These are phyloP conservation scores for Ascochyta lentis DNA, from an alignment of 2,329 filamentous ascomycete genomes.

Conservation along the genomic window DNA sequence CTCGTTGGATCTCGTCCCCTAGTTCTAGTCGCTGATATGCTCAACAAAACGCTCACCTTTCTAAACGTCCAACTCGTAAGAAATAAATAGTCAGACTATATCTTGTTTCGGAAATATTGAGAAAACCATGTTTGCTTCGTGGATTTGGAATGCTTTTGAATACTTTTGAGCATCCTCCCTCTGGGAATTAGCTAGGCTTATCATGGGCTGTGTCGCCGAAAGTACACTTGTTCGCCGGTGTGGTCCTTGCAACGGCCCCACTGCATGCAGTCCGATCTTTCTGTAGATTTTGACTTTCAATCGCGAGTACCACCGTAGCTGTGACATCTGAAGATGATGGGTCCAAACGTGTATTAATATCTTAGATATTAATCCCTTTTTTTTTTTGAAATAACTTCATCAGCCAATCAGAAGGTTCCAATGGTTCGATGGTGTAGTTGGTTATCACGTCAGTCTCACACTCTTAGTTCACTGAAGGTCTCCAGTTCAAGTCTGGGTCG, in stretches of 20 bases:
- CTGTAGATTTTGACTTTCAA: background rate
- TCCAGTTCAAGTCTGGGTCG: constrained; percentile 30
- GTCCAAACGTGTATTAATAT: too few relatives aligned
- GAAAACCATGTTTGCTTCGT: background rate
- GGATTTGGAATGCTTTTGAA: too few relatives aligned
- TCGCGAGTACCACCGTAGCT: too few relatives aligned
- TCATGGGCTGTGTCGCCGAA: background rate
- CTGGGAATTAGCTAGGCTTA: too few relatives aligned
- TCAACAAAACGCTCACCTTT: too few relatives aligned
- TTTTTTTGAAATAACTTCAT: background rate
- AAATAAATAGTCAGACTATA: too few relatives aligned
- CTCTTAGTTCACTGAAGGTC: constrained; percentile 19
- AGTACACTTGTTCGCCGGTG: background rate
- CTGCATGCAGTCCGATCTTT: background rate
- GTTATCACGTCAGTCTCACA: constrained; percentile 57
- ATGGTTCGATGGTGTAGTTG: constrained; percentile 51
- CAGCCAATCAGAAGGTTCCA: background rate
- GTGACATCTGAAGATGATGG: too few relatives aligned
- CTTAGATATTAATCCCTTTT: too few relatives aligned
- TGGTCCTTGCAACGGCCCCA: background rate
- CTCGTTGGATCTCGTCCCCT: too few relatives aligned
- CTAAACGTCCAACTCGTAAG: too few relatives aligned
- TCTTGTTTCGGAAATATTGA: background rate
- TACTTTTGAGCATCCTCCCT: too few relatives aligned
- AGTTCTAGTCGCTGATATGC: too few relatives aligned